phyloP scores from a whole-genome alignment of 176 grass and related monocot genomes.

The Oryza officinalis region DNA sequence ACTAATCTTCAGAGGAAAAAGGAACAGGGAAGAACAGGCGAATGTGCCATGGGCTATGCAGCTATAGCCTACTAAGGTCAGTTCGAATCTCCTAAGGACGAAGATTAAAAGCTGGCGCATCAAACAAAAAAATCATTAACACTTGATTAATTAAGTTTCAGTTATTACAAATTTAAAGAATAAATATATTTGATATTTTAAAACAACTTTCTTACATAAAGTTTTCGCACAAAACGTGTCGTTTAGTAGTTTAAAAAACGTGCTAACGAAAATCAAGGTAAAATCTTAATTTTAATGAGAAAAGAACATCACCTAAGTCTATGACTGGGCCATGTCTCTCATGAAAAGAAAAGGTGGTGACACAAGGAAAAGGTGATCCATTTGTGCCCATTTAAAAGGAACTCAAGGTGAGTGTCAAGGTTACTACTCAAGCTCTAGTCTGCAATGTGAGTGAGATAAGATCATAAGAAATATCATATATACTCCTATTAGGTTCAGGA shows the following conservation, averaged over 20 bases:
- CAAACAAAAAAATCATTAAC: no score
- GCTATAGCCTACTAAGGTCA: not conserved
- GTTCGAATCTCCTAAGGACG: no score
- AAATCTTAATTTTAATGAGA: no score
- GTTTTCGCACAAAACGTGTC: no score
- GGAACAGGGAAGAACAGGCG: not conserved
- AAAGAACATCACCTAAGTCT: no score
- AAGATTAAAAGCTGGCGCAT: no score
- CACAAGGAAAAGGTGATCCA: constrained; percentile 2
- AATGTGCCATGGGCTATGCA: constrained; percentile 5
- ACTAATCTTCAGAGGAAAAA: constrained; percentile 4
- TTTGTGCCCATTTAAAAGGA: constrained; percentile 30
- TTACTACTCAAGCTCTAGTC: not conserved
- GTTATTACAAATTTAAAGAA: no score
- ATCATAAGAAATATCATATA: not conserved
- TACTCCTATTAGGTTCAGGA: not conserved
- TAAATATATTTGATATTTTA: no score
- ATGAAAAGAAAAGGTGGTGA: constrained; percentile 1
- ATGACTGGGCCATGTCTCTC: constrained; percentile 32
- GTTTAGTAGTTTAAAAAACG: no score
- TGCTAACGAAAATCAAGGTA: no score
- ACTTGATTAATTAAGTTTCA: no score
- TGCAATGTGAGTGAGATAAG: not conserved
- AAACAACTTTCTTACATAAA: no score
- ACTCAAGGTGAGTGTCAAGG: constrained; percentile 8